Evolutionary conservation across 106 monocot genomes (phyloP).

Genomic region (Chionographis japonica): DNA sequence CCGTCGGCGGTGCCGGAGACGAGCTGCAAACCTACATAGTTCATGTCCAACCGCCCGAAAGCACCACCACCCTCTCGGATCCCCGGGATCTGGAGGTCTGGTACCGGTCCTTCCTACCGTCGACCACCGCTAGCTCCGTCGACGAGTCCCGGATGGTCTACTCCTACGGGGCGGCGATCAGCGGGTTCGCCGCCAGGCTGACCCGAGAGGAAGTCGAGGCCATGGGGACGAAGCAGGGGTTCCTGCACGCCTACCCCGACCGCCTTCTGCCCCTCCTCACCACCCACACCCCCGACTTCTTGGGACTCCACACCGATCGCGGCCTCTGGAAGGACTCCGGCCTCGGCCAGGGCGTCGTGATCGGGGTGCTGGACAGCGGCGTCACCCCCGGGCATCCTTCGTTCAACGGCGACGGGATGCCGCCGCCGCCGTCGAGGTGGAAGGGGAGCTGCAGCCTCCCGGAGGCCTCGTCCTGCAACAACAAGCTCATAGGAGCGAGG

Average conservation of each 20-base stretch:
- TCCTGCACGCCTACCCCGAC: conserved; percentile 7
- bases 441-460: conserved; percentile 14
- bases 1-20: neutral
- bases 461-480: conserved; percentile 19
- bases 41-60: conserved; percentile 1
- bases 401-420: conserved; percentile 24
- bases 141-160: conserved; percentile 3
- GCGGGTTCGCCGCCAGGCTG: conserved; percentile 20
- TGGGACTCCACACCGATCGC: too few species aligned
- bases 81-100: neutral
- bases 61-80: neutral
- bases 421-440: conserved; percentile 39
- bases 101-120: conserved; percentile 20
- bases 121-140: neutral
- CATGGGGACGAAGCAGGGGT: conserved; percentile 13
- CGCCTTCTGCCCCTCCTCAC: conserved; percentile 6
- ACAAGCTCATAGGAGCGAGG: conserved; percentile 29
- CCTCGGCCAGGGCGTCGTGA: conserved; percentile 28
- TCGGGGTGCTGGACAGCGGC: conserved; percentile 40
- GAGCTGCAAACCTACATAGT: conserved; percentile 14
- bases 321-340: conserved; percentile 8
- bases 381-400: conserved; percentile 27
- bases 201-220: conserved; percentile 2
- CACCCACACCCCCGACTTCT: conserved; percentile 26
- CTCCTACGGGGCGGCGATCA: conserved; percentile 6